These are phyloP conservation scores for Solanum verrucosum DNA, from an alignment of 257 asterid species.

Conservation along the genomic window DNA sequence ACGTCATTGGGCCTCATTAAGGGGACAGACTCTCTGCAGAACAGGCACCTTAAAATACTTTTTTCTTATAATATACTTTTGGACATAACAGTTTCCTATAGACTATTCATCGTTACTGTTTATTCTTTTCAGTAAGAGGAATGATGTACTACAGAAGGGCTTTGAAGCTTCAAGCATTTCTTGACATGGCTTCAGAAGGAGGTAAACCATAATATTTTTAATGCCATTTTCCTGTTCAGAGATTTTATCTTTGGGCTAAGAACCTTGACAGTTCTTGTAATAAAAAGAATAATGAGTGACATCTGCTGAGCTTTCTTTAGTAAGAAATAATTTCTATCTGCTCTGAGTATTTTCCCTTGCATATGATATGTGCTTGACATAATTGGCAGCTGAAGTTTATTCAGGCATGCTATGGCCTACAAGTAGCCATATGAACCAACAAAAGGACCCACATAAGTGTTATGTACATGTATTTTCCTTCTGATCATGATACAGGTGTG, in stretches of 20 bases:
- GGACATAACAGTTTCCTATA: not conserved
- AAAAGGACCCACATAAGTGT: not conserved
- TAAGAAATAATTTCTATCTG: not conserved
- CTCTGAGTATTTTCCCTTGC: not conserved
- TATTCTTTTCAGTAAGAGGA: constrained; percentile 65
- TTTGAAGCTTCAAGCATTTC: constrained; percentile 96
- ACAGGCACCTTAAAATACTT: constrained; percentile 41
- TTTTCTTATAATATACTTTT: not conserved
- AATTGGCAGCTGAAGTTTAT: not conserved
- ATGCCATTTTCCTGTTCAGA: not conserved
- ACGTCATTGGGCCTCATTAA: constrained; percentile 99
- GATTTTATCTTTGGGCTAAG: not conserved
- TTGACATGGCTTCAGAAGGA: constrained; percentile 86
- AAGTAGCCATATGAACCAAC: not conserved
- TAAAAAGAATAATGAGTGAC: not conserved
- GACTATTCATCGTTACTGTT: constrained; percentile 1
- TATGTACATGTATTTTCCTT: not conserved
- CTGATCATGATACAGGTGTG: not conserved
- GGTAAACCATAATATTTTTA: constrained; percentile 34
- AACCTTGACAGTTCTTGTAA: not conserved
- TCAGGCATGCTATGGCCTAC: not conserved
- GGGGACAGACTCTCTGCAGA: constrained; percentile 97
- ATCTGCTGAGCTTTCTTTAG: not conserved
- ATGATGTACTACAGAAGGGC: constrained; percentile 99
- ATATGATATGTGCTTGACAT: not conserved